Conservation (phyloP, 441 rosid genomes). For the Monsonia emarginata region DNA sequence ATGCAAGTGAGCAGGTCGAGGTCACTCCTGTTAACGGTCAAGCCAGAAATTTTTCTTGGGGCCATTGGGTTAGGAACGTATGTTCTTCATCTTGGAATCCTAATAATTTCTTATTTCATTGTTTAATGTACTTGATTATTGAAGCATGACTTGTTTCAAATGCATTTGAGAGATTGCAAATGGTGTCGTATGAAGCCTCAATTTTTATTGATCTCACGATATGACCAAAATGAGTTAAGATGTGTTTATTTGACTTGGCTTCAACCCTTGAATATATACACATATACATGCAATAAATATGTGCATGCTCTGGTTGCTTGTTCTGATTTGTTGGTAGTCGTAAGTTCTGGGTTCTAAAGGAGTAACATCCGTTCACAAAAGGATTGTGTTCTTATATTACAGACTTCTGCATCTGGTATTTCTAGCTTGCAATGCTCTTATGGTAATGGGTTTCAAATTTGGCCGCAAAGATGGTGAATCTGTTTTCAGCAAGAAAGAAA, state of each 20-base stretch:
- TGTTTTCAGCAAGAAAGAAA: conserved; percentile 51
- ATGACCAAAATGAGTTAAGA: neutral
- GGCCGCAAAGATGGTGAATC: conserved; percentile 42
- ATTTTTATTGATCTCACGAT: neutral
- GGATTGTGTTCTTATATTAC: conserved; percentile 21
- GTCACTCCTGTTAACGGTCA: conserved; percentile 60
- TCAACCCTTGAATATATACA: neutral
- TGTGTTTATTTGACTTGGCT: neutral
- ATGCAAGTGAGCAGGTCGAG: conserved; percentile 92
- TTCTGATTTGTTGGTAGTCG: neutral
- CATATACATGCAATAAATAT: neutral
- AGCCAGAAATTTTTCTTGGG: conserved; percentile 58
- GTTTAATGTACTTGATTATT: neutral
- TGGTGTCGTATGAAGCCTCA: neutral
- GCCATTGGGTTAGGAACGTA: conserved; percentile 82
- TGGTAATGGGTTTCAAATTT: conserved; percentile 42
- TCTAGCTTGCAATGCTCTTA: conserved; percentile 49
- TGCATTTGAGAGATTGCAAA: neutral
- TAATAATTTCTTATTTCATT: neutral
- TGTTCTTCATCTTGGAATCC: conserved; percentile 23
- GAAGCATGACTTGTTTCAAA: neutral
- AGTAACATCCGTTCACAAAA: conserved; percentile 13
- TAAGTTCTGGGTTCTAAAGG: neutral
- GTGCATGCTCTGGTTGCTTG: neutral
- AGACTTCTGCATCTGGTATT: conserved; percentile 62